Percentiles rank a stretch among this genome's conserved stretches.
Evolutionary conservation across 2,329 filamentous ascomycete species (phyloP).

Genomic region (Fulvia fulva): DNA sequence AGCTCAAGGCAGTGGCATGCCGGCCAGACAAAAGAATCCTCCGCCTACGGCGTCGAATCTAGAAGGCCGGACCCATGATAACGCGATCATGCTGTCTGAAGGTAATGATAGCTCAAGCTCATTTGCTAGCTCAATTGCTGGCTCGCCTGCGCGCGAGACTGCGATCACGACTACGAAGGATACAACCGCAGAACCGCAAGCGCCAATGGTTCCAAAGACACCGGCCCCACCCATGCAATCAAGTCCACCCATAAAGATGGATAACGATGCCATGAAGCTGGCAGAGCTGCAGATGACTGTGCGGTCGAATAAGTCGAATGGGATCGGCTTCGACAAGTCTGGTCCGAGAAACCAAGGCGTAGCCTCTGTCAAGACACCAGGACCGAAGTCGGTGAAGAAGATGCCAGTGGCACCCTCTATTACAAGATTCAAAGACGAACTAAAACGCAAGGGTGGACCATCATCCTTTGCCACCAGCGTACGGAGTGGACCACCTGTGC

Average conservation of each 20-base stretch:
- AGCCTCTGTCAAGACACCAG: conserved; percentile 4
- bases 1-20: neutral
- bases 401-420: neutral
- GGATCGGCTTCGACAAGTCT: conserved; percentile 27
- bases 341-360: conserved; percentile 33
- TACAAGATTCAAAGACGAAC: neutral
- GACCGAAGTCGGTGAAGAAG: neutral
- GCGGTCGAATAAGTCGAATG: conserved; percentile 21
- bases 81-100: conserved; percentile 11
- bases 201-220: conserved; percentile 8
- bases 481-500: neutral
- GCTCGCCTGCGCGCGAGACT: neutral
- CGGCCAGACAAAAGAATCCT: neutral
- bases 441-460: conserved; percentile 4
- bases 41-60: neutral
- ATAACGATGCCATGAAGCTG: neutral
- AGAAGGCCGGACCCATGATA: conserved; percentile 1
- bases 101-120: conserved; percentile 2
- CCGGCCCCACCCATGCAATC: conserved; percentile 11
- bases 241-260: conserved; percentile 5
- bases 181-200: neutral
- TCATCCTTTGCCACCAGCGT: conserved; percentile 17
- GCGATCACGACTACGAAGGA: neutral
- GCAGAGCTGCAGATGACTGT: neutral
- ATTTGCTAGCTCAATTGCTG: neutral